Evolutionary conservation across 129 eudicot genomes (phyloP).

Genomic region (Saposhnikovia divaricata): DNA sequence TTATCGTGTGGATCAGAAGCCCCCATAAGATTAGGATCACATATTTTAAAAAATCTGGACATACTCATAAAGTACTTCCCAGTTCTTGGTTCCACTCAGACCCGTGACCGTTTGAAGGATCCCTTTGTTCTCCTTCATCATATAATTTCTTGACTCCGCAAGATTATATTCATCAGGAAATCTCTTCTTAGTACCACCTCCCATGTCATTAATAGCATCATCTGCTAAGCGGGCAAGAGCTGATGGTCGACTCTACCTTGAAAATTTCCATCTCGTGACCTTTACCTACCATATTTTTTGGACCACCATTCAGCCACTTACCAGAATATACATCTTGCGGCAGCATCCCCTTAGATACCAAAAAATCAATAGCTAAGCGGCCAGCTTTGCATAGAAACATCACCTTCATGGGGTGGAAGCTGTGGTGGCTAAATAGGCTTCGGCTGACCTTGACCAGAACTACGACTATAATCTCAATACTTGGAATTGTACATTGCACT

Average conservation of each 20-base stretch:
- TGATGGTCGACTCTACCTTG: not conserved
- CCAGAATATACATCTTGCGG: constrained; percentile 47
- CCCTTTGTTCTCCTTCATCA: constrained; percentile 39
- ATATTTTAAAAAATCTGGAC: no score
- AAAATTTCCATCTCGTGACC: constrained; percentile 27
- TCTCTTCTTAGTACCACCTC: constrained; percentile 32
- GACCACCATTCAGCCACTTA: constrained; percentile 46
- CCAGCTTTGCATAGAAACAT: constrained; percentile 79
- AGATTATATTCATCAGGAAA: constrained; percentile 32
- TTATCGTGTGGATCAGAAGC: constrained; percentile 42
- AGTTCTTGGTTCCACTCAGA: constrained; percentile 39
- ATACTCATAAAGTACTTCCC: not conserved
- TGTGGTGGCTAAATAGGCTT: constrained; percentile 27
- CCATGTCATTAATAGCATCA: constrained; percentile 24
- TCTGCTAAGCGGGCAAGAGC: constrained; percentile 24
- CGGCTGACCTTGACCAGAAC: constrained; percentile 54
- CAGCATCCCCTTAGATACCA: constrained; percentile 63
- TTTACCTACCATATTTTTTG: constrained; percentile 38
- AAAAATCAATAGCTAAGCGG: constrained; percentile 67
- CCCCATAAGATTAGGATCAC: no score
- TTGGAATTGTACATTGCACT: constrained; percentile 22
- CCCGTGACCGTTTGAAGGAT: constrained; percentile 39
- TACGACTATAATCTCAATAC: constrained; percentile 35
- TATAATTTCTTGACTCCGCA: constrained; percentile 24
- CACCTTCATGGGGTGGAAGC: constrained; percentile 40